phyloP scores from a whole-genome alignment of 2,329 filamentous ascomycete species.

The Plectosphaerella cucumerina region DNA sequence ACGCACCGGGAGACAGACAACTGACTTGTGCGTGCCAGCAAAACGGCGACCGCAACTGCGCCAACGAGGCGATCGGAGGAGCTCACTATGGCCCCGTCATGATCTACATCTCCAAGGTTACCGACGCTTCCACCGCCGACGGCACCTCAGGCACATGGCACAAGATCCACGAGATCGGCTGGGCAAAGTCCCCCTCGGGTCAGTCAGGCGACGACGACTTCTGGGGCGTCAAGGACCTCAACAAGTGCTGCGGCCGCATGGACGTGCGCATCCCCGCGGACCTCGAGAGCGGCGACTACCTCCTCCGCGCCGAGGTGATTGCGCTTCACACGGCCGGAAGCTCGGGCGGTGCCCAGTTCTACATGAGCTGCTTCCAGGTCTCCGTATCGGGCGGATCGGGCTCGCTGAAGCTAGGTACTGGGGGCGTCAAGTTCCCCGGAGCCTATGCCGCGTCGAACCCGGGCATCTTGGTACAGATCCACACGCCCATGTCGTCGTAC shows the following conservation, averaged over 20 bases:
- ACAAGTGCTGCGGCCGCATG: slow-evolving; percentile 34
- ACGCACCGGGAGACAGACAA: slow-evolving; percentile 22
- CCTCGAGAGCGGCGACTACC: slow-evolving; percentile 32
- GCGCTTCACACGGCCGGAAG: slow-evolving; percentile 39
- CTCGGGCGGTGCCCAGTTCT: slow-evolving; percentile 28
- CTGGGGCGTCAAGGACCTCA: slow-evolving; percentile 39
- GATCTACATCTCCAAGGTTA: slow-evolving; percentile 46
- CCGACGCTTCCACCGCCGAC: slow-evolving; percentile 39
- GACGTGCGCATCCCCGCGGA: slow-evolving; percentile 30
- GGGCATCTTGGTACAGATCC: slow-evolving; percentile 44
- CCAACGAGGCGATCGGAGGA: slow-evolving; percentile 47
- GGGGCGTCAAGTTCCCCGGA: slow-evolving; percentile 33
- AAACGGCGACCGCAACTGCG: slow-evolving; percentile 39
- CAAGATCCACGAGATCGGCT: slow-evolving; percentile 48
- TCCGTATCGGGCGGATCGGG: slow-evolving; percentile 20
- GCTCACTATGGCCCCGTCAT: slow-evolving; percentile 51
- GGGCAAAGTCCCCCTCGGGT: slow-evolving; percentile 24
- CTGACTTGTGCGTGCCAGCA: slow-evolving; percentile 23
- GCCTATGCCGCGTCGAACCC: slow-evolving; percentile 39
- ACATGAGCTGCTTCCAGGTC: slow-evolving; percentile 35
- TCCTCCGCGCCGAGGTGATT: slow-evolving; percentile 44
- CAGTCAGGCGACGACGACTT: slow-evolving; percentile 37
- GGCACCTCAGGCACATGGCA: slow-evolving; percentile 39
- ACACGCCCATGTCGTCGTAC: slow-evolving; percentile 33
- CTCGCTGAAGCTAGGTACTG: slow-evolving; percentile 19